Evolutionary conservation across 371 early-diverging fungal genomes (phyloP), one percentile per base, ranked within the genome.

Genomic region (Smittium mucronatum): DNA sequence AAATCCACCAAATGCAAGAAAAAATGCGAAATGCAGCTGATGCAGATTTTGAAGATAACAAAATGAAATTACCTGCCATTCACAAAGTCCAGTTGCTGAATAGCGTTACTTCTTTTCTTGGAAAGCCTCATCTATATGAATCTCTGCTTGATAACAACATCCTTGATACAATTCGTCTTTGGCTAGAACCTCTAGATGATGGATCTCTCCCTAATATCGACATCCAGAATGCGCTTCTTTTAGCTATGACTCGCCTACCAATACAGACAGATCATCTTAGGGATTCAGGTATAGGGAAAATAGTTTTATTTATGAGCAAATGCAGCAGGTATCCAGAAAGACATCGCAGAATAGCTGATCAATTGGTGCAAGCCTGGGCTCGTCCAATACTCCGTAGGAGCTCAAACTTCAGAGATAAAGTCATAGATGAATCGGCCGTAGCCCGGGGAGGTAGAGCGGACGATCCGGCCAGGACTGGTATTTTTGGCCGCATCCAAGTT

Each of bases 141-240:
- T 80, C 81, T 26, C 85, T 93, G 69, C 70, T 99, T 68, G 96
- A 98, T 64, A 89, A 89, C 72, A 87, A 89, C 65, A 86, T 98
- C 26, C 80, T 99, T 68, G 89, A 89, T 35, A 85, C 88, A 25
- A 89, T 99, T 71, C 88, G 87, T 68, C 74, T 87, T 30, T 99
- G 99, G 99, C 83, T 99, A 31, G 98, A 98, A 75, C 99, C 99
- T 32, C 81, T 97, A 33, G 89, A 93, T 36, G 98, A 98, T 79
- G 89, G 91, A 16, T 89, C 95, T 1, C 79, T 99, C 73, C 99
- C 99, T 5, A 89, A 86, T 75, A 82, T 94, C 70, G 93, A 94
- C 72, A 89, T 99, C 69, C 97, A 94, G 75, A 85, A 81, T 70
- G 85, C 85, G 34, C 82, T 99, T 83, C 76, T 99, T 25, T 85